Conservation (phyloP, 345 rosid genomes). For the Boechera stricta region DNA sequence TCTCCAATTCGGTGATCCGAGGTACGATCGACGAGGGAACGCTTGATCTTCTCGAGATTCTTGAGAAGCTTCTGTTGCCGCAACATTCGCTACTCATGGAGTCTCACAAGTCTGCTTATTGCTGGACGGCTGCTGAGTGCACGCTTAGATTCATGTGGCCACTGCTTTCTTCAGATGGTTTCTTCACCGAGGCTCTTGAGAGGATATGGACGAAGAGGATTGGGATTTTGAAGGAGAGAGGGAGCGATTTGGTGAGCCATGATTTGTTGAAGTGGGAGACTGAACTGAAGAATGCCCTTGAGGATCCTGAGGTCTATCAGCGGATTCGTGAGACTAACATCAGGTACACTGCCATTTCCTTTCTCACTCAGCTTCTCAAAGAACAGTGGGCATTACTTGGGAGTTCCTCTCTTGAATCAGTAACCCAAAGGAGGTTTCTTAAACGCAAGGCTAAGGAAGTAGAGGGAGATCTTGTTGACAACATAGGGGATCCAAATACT, state of each 20-base stretch:
- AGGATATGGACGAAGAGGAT: constrained; percentile 62
- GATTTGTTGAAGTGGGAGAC: constrained; percentile 42
- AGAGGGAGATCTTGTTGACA: constrained; percentile 2
- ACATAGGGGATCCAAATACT: not conserved
- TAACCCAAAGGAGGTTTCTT: constrained; percentile 14
- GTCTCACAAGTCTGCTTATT: constrained; percentile 63
- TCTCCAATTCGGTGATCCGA: constrained; percentile 25
- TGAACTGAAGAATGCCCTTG: constrained; percentile 38
- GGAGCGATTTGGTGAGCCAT: constrained; percentile 50
- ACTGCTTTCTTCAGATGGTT: constrained; percentile 36
- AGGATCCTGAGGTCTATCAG: constrained; percentile 35
- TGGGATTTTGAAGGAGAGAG: constrained; percentile 42
- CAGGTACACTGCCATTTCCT: constrained; percentile 39
- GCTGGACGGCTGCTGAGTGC: constrained; percentile 64
- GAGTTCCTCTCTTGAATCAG: constrained; percentile 28
- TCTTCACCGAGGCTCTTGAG: constrained; percentile 50
- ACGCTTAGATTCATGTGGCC: constrained; percentile 53
- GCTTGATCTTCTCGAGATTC: constrained; percentile 54
- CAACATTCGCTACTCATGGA: constrained; percentile 33
- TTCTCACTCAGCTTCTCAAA: constrained; percentile 38
- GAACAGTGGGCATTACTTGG: constrained; percentile 40
- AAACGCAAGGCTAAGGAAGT: constrained; percentile 20
- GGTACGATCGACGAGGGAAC: constrained; percentile 39
- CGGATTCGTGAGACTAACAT: constrained; percentile 43
- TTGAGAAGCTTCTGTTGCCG: constrained; percentile 49